Evolutionary conservation across 2,329 filamentous ascomycete genomes (phyloP), one percentile per base, ranked within the genome.

Genomic region (Rasamsonia emersonii): DNA sequence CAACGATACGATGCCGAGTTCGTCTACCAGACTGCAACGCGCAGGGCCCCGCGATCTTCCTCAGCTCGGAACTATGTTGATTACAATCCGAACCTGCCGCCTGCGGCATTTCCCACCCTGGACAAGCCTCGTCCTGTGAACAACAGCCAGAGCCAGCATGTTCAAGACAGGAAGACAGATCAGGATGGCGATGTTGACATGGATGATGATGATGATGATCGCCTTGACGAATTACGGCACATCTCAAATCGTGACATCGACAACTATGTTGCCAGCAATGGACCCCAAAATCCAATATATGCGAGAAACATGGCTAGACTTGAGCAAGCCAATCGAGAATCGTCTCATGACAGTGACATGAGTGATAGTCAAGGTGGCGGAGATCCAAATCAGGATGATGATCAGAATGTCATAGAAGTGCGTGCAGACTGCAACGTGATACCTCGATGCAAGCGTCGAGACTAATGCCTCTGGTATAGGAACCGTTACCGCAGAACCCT

Each of bases 81-180:
- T 11, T 66, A 51, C 36, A 47, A 64, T 39, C 59, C 62, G 7
- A 46, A 56, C 25, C 42, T 56, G 10, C 56, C 54, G 24, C 55
- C 61, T 25, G 62, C 62, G 19, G 56, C 53, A 5, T 66, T 66
- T 34, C 63, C 63, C 14, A 63, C 56, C 5, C 33, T 62, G 11
- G 46, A 54, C 17, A 31, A 26, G 5, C 42, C 46, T 9, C 35
- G 32, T 18, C 27, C 28, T 18, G 2, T 24, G 19, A 18, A 7
- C 10, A 28, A 18, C 19, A 29, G 14, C 16, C 11, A 25, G 18
- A 6, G 17, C 10, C 13, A 33, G 14, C 8, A 27, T 14, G 28
- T 16, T 2, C 17, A 35, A 9, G 10, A 18, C 11, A 9, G 28
- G 2, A 26, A 20, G 30, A 9, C 9, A 6, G 25, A 26, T 9